These are phyloP conservation scores for Euphorbia celastroides DNA, from an alignment of 441 rosid genomes.

Conservation along the genomic window DNA sequence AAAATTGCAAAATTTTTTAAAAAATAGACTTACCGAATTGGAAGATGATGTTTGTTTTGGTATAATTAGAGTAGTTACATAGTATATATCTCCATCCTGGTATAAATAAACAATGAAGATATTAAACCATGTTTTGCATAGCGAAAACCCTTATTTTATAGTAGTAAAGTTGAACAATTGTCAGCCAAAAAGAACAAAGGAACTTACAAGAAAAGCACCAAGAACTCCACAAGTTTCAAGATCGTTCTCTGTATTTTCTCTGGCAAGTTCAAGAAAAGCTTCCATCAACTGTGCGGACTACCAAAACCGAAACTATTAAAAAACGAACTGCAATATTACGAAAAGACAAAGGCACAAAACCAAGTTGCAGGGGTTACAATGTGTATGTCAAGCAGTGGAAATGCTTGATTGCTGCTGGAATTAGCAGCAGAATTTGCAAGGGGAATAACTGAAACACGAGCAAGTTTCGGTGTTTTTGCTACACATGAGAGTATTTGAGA, in stretches of 20 bases:
- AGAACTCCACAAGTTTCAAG: conserved; percentile 90
- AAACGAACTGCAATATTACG: not conserved
- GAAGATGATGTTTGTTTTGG: conserved; percentile 90
- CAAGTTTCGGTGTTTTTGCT: conserved; percentile 42
- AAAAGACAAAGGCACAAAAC: not conserved
- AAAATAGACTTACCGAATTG: conserved; percentile 60
- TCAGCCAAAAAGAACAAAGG: not conserved
- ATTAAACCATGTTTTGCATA: too few relatives aligned
- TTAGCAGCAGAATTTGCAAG: conserved; percentile 29
- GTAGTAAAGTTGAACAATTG: not conserved
- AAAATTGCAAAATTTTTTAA: too few relatives aligned
- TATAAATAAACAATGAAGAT: not conserved
- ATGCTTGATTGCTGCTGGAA: conserved; percentile 23
- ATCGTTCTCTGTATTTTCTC: conserved; percentile 77
- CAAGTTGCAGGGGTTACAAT: conserved; percentile 44
- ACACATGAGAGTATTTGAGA: conserved; percentile 52
- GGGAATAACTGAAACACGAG: conserved; percentile 46
- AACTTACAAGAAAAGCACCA: conserved; percentile 69
- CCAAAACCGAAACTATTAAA: not conserved
- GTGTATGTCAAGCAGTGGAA: conserved; percentile 58
- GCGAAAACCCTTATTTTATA: too few relatives aligned
- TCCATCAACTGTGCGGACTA: conserved; percentile 71
- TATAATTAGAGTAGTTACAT: conserved; percentile 82
- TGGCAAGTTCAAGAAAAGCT: conserved; percentile 76
- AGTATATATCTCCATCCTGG: conserved; percentile 69